Evolutionary conservation across 202 grass and related monocot genomes (phyloP).

Genomic region (Schoenoplectus triqueter): DNA sequence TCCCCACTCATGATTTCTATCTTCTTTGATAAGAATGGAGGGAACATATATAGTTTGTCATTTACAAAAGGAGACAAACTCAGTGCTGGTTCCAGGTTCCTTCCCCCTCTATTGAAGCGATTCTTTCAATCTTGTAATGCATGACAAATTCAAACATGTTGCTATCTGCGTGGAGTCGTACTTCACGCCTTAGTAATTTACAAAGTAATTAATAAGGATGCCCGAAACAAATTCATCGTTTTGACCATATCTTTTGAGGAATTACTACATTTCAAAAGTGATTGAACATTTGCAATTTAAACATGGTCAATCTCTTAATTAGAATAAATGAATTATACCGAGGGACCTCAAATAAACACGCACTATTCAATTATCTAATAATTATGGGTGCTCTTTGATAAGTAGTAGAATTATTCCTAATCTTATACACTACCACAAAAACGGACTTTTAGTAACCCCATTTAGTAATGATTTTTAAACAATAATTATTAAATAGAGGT

Average conservation of each 20-base stretch:
- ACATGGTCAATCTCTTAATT: neutral
- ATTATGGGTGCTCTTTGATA: too few relatives aligned
- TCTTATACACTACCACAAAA: too few relatives aligned
- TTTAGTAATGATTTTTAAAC: too few relatives aligned
- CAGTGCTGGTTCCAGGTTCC: conserved; percentile 13
- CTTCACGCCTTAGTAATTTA: conserved; percentile 4
- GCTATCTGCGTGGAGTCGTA: neutral
- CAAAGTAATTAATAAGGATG: neutral
- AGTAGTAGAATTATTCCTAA: too few relatives aligned
- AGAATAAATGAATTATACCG: neutral
- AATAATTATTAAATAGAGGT: too few relatives aligned
- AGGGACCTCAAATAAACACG: neutral
- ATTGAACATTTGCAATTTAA: neutral
- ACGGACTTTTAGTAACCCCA: too few relatives aligned
- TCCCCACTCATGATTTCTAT: neutral
- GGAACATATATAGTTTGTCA: neutral
- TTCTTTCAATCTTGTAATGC: conserved; percentile 26
- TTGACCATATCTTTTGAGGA: neutral
- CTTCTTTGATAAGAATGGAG: conserved; percentile 8
- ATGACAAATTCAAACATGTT: conserved; percentile 33
- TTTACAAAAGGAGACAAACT: conserved; percentile 4
- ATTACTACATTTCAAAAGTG: neutral
- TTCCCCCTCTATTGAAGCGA: conserved; percentile 19
- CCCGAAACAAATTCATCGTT: neutral
- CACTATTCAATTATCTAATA: too few relatives aligned